Conservation (phyloP, 495 filamentous ascomycete species). For the Lophiostoma macrostomum region DNA sequence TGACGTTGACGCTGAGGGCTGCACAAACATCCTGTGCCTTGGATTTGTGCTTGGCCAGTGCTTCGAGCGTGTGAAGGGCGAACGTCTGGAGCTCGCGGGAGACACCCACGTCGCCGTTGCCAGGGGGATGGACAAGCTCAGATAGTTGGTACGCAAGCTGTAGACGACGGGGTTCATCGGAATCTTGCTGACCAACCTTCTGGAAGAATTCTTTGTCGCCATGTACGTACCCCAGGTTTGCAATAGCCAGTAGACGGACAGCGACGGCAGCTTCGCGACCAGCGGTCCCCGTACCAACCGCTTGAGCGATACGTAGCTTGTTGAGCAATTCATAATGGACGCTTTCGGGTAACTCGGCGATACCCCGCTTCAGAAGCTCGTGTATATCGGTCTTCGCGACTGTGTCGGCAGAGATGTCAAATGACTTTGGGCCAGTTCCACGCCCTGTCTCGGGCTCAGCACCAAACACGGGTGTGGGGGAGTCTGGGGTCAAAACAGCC, state of each 20-base stretch:
- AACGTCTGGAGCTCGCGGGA: slow-evolving; percentile 78
- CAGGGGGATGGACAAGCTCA: slow-evolving; percentile 77
- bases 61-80: slow-evolving; percentile 75
- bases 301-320: slow-evolving; percentile 75
- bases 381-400: slow-evolving; percentile 61
- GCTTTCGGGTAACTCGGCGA: slow-evolving; percentile 66
- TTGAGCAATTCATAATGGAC: slow-evolving; percentile 83
- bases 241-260: slow-evolving; percentile 80
- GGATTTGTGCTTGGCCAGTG: slow-evolving; percentile 70
- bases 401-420: slow-evolving; percentile 67
- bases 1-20: slow-evolving; percentile 87
- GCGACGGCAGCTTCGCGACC: slow-evolving; percentile 73
- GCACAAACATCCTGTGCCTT: slow-evolving; percentile 78
- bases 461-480: slow-evolving; percentile 33
- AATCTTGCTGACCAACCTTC: slow-evolving; percentile 81
- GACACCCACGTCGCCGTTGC: slow-evolving; percentile 61
- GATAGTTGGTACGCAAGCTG: slow-evolving; percentile 90
- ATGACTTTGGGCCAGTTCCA: slow-evolving; percentile 47
- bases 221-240: slow-evolving; percentile 88
- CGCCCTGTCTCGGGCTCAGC: slow-evolving; percentile 14
- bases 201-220: slow-evolving; percentile 74
- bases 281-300: slow-evolving; percentile 60
- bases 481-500: slow-evolving; percentile 54
- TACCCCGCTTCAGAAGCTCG: slow-evolving; percentile 61
- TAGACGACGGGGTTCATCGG: slow-evolving; percentile 83